Conservation (phyloP, 2,329 filamentous ascomycete genomes). For the Fusarium solani-melongenae region DNA sequence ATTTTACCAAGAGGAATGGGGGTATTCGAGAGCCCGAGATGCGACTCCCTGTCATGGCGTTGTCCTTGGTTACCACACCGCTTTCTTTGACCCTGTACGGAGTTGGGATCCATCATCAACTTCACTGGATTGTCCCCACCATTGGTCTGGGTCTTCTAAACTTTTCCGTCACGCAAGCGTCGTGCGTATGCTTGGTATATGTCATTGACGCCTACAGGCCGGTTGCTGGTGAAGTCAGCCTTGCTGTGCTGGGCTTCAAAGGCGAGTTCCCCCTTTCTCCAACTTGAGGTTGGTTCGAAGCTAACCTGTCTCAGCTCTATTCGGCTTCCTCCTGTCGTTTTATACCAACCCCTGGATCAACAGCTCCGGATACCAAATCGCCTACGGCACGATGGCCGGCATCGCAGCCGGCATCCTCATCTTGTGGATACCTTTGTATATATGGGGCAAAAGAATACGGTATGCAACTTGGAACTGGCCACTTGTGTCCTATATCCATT, state of each 20-base stretch:
- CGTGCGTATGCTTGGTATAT: constrained; percentile 67
- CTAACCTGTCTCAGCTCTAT: constrained; percentile 53
- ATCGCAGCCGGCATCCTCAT: constrained; percentile 61
- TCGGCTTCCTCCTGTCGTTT: constrained; percentile 69
- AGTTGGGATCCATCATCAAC: constrained; percentile 56
- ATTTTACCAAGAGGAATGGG: constrained; percentile 62
- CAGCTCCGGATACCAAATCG: constrained; percentile 59
- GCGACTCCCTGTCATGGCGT: constrained; percentile 64
- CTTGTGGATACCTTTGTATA: constrained; percentile 61
- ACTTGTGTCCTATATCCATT: constrained; percentile 58
- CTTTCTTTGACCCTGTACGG: constrained; percentile 59
- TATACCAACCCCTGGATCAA: constrained; percentile 70
- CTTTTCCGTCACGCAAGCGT: constrained; percentile 66
- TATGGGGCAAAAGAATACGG: constrained; percentile 63
- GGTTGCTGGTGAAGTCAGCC: constrained; percentile 65
- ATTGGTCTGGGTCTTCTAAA: constrained; percentile 65
- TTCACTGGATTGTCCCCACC: constrained; percentile 67
- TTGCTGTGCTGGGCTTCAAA: constrained; percentile 67
- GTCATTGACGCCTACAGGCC: constrained; percentile 68
- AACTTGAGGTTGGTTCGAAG: background rate
- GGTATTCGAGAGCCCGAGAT: constrained; percentile 70
- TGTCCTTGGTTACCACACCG: constrained; percentile 63
- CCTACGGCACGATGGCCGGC: constrained; percentile 68
- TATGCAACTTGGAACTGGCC: constrained; percentile 60
- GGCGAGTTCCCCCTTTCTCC: constrained; percentile 48